Evolutionary conservation across 2,329 filamentous ascomycete species (phyloP).

Genomic region (Teratosphaeria destructans): DNA sequence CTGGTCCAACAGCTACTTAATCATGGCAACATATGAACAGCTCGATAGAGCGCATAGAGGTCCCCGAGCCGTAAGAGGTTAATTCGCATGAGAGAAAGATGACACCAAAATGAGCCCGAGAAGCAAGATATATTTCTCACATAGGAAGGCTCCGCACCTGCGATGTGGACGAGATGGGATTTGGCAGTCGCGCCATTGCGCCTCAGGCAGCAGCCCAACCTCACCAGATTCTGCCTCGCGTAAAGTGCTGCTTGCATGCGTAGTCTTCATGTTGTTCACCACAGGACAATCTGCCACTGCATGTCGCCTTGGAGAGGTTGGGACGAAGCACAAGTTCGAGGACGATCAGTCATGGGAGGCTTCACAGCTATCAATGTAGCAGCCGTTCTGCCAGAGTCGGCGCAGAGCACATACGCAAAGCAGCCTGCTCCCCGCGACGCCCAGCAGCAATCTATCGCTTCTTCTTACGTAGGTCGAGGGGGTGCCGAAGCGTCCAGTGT

Average conservation of each 20-base stretch:
- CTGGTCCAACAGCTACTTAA: not conserved
- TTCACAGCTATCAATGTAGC: conserved; percentile 9
- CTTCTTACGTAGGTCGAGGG: not conserved
- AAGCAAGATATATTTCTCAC: not conserved
- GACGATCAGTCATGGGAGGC: not conserved
- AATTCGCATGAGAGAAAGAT: not conserved
- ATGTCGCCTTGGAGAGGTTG: conserved; percentile 7
- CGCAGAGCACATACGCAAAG: not conserved
- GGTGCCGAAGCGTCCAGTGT: not conserved
- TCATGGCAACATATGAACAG: not conserved
- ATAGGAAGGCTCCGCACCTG: not conserved
- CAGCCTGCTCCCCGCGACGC: not conserved
- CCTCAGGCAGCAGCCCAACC: not conserved
- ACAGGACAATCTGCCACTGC: not conserved
- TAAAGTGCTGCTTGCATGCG: not conserved
- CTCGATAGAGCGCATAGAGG: not conserved
- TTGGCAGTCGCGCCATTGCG: not conserved
- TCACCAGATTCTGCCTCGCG: not conserved
- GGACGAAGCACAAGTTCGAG: conserved; percentile 2
- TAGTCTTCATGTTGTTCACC: not conserved
- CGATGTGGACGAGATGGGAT: not conserved
- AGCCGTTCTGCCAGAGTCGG: not conserved
- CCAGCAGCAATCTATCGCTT: conserved; percentile 1
- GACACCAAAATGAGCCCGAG: not conserved
- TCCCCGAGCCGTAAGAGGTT: not conserved